Evolutionary conservation across 2,329 filamentous ascomycete species (phyloP).

Genomic region (Colletotrichum sp.): DNA sequence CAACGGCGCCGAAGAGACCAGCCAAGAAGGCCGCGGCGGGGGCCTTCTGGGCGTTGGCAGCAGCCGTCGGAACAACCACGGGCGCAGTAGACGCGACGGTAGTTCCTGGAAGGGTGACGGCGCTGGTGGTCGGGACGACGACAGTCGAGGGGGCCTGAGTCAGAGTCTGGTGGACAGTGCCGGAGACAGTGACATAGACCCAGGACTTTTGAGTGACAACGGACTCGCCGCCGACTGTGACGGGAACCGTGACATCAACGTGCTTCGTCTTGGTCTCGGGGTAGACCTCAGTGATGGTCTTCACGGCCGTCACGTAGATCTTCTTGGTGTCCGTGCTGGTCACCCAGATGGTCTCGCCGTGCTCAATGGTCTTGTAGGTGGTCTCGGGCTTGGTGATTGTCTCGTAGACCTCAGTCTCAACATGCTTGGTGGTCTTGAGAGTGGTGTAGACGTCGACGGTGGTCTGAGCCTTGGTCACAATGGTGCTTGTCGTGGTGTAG

Average conservation of each 20-base stretch:
- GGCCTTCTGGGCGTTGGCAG: constrained; percentile 35
- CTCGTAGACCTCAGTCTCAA: constrained; percentile 40
- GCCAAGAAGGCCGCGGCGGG: constrained; percentile 41
- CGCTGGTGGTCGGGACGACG: constrained; percentile 33
- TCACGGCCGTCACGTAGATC: constrained; percentile 36
- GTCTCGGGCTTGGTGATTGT: constrained; percentile 43
- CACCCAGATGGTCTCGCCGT: constrained; percentile 35
- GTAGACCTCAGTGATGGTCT: constrained; percentile 42
- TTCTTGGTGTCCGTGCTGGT: constrained; percentile 49
- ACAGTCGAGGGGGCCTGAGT: constrained; percentile 31
- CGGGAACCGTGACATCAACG: constrained; percentile 44
- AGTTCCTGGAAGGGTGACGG: constrained; percentile 29
- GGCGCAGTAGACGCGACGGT: constrained; percentile 26
- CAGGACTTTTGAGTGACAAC: constrained; percentile 39
- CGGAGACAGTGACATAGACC: constrained; percentile 30
- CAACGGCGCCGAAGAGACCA: constrained; percentile 41
- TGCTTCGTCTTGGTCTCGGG: constrained; percentile 44
- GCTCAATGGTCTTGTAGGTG: constrained; percentile 49
- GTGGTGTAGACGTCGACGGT: constrained; percentile 39
- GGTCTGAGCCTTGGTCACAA: constrained; percentile 33
- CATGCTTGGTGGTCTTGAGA: constrained; percentile 34
- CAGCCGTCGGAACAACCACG: constrained; percentile 30
- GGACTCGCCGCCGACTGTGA: constrained; percentile 30
- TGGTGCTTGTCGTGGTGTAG: constrained; percentile 43
- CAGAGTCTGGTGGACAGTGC: constrained; percentile 29